phyloP scores from a whole-genome alignment of 2,329 filamentous ascomycete genomes.

The Phyllosticta capitalensis region DNA sequence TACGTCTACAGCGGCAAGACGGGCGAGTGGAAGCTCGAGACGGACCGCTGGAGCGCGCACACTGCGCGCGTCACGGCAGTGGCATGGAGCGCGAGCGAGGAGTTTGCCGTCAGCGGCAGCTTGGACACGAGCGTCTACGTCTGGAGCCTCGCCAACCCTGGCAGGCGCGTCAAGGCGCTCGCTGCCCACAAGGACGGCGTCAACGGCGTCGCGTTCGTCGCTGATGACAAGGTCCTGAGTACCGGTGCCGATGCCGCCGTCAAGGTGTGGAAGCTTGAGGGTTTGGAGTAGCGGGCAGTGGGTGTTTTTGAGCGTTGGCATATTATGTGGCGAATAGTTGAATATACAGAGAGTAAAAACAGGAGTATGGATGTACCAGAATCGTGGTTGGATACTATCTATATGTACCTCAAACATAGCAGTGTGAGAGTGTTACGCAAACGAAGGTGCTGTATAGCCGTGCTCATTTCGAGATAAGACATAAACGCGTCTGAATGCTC shows the following conservation, averaged over 20 bases:
- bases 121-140: slow-evolving; percentile 88
- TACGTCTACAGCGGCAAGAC: slow-evolving; percentile 58
- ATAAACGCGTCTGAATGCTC: no score
- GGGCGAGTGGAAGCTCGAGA: slow-evolving; percentile 59
- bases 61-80: slow-evolving; percentile 58
- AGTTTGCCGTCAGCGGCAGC: slow-evolving; percentile 72
- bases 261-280: slow-evolving; percentile 72
- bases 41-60: slow-evolving; percentile 68
- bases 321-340: neutral
- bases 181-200: slow-evolving; percentile 97
- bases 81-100: slow-evolving; percentile 63
- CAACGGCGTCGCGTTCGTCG: slow-evolving; percentile 74
- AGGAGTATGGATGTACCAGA: no score
- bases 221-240: slow-evolving; percentile 56
- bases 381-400: no score
- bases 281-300: slow-evolving; percentile 32
- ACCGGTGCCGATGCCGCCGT: slow-evolving; percentile 80
- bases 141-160: slow-evolving; percentile 79
- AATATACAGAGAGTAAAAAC: no score
- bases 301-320: neutral
- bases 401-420: no score
- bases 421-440: no score
- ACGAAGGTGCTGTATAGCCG: no score
- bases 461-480: no score
- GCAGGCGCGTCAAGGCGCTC: slow-evolving; percentile 69